These are phyloP conservation scores for Monosporascus sp. DNA, from an alignment of 2,329 filamentous ascomycete genomes.

Conservation along the genomic window DNA sequence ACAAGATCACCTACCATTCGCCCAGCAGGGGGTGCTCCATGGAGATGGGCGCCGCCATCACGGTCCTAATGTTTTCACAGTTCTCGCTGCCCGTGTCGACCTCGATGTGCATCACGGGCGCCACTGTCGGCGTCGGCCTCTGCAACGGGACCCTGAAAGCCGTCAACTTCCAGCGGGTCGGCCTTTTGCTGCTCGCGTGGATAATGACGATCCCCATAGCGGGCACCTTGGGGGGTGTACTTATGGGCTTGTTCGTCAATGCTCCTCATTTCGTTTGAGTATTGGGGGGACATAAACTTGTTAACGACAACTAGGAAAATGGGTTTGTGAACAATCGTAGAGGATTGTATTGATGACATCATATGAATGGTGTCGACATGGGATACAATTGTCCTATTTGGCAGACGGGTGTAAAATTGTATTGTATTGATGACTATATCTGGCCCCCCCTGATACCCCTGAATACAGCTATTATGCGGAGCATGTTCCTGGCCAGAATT, in stretches of 20 bases:
- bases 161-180: conserved; percentile 71
- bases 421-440: too few relatives aligned
- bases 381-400: too few relatives aligned
- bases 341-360: too few relatives aligned
- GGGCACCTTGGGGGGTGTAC: conserved; percentile 46
- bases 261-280: conserved; percentile 46
- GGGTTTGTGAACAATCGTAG: too few relatives aligned
- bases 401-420: too few relatives aligned
- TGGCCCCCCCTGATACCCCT: too few relatives aligned
- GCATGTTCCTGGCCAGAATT: too few relatives aligned
- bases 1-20: conserved; percentile 38
- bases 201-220: conserved; percentile 59
- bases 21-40: conserved; percentile 52
- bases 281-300: too few relatives aligned
- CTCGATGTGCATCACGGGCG: conserved; percentile 74
- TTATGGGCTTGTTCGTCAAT: conserved; percentile 49
- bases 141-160: conserved; percentile 68
- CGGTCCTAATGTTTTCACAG: conserved; percentile 70
- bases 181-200: conserved; percentile 62
- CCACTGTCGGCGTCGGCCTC: conserved; percentile 71
- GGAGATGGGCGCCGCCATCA: conserved; percentile 76
- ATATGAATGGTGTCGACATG: too few relatives aligned
- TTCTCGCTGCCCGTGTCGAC: conserved; percentile 72
- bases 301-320: too few relatives aligned
- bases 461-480: too few relatives aligned